These are phyloP conservation scores for Penicillium steckii DNA, from an alignment of 495 filamentous ascomycete genomes.

Conservation along the genomic window DNA sequence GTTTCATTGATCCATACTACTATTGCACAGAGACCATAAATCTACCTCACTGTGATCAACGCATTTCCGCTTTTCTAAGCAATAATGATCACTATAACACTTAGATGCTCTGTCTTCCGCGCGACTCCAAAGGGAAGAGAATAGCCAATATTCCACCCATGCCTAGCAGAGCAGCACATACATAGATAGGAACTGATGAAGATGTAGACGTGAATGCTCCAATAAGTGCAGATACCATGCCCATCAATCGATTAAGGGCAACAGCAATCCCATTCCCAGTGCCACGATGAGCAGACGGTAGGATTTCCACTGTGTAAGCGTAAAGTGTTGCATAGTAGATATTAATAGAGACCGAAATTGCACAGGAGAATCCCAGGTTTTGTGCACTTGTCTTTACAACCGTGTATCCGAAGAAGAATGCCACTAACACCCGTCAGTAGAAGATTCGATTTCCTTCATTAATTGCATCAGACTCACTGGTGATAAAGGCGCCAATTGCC, in stretches of 20 bases:
- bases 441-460: background rate
- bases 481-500: conserved; percentile 37
- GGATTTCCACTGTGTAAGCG: conserved; percentile 45
- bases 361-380: conserved; percentile 40
- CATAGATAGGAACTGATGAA: conserved; percentile 36
- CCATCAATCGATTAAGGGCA: conserved; percentile 37
- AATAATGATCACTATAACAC: too few relatives aligned
- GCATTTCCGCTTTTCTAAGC: too few relatives aligned
- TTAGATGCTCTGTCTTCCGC: conserved; percentile 16
- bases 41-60: too few relatives aligned
- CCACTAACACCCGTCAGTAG: conserved; percentile 11
- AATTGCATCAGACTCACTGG: conserved; percentile 16
- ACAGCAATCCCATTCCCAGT: conserved; percentile 44
- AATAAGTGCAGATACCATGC: conserved; percentile 37
- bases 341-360: conserved; percentile 41
- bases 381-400: conserved; percentile 38
- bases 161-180: conserved; percentile 36
- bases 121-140: conserved; percentile 37
- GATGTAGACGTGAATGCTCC: conserved; percentile 37
- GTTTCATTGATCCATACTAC: too few relatives aligned
- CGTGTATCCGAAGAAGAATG: conserved; percentile 45
- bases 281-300: conserved; percentile 42
- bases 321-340: conserved; percentile 50
- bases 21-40: too few relatives aligned
- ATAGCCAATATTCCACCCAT: conserved; percentile 33